These are phyloP conservation scores for Persicaria tinctoria DNA, from an alignment of 148 eudicot species.

Conservation along the genomic window DNA sequence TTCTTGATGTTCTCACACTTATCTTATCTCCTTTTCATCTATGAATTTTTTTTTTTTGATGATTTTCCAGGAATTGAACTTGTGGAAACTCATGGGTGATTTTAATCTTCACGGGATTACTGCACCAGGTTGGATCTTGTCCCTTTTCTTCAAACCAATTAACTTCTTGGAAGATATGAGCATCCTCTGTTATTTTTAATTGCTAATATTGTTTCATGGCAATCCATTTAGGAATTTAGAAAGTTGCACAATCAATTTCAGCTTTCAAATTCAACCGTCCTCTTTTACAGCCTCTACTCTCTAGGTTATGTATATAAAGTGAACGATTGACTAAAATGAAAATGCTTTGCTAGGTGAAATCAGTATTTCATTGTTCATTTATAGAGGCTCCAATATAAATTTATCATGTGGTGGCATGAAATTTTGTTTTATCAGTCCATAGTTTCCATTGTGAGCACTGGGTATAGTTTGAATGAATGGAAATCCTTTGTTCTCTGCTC, in stretches of 20 bases:
- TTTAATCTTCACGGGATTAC: conserved; percentile 96
- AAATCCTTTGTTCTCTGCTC: not conserved
- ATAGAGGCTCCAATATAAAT: not conserved
- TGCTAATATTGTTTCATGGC: not conserved
- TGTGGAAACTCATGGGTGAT: conserved; percentile 98
- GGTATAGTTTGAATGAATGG: not conserved
- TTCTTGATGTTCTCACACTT: not conserved
- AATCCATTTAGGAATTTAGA: not conserved
- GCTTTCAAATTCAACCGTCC: not conserved
- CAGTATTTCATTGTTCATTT: not conserved
- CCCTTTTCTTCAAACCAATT: not conserved
- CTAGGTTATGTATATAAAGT: not conserved
- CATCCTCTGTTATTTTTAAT: not conserved
- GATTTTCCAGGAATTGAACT: conserved; percentile 61
- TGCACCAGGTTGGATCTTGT: conserved; percentile 60
- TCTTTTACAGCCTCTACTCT: not conserved
- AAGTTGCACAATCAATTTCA: not conserved
- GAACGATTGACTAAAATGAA: not conserved
- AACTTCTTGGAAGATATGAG: not conserved
- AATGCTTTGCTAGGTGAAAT: not conserved
- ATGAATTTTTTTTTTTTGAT: not conserved
- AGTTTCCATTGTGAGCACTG: not conserved
- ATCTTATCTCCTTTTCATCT: not conserved
- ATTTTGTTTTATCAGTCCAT: not conserved
- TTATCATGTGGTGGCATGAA: not conserved